Percentiles rank a stretch among this genome's conserved stretches.
These are phyloP conservation scores for Coemansia sp. DNA, from an alignment of 192 early-diverging fungal species.

Conservation along the genomic window DNA sequence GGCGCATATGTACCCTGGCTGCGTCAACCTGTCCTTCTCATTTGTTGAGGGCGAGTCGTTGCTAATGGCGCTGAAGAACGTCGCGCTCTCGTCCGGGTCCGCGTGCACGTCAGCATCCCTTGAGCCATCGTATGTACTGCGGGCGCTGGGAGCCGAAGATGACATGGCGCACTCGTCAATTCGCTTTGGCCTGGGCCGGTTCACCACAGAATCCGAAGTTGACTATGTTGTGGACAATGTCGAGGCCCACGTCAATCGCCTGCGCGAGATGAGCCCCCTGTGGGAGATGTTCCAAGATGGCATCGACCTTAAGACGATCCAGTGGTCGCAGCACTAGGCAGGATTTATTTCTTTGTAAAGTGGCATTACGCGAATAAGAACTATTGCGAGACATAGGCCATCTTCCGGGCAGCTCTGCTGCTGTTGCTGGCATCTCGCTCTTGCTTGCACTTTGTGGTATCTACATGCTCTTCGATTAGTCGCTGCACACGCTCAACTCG, in stretches of 20 bases:
- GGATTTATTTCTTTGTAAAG: background rate
- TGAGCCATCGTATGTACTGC: conserved; percentile 96
- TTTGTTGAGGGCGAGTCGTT: conserved; percentile 98
- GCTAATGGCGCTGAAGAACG: conserved; percentile 97
- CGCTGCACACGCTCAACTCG: conserved; percentile 4
- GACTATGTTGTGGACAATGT: conserved; percentile 88
- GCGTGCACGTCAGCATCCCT: conserved; percentile 97
- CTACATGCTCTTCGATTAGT: conserved; percentile 6
- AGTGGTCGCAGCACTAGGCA: conserved; percentile 85
- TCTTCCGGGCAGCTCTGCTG: background rate
- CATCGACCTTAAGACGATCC: conserved; percentile 87
- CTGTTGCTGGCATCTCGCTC: background rate
- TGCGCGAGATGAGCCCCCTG: conserved; percentile 95
- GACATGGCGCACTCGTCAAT: conserved; percentile 96
- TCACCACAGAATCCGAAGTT: conserved; percentile 94
- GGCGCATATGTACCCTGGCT: conserved; percentile 79
- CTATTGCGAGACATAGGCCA: conserved; percentile 1
- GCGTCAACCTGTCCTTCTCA: conserved; percentile 95
- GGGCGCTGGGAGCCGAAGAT: conserved; percentile 95
- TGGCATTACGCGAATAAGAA: background rate
- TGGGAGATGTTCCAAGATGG: conserved; percentile 99
- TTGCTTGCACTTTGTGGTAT: background rate
- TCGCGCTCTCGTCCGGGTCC: conserved; percentile 92
- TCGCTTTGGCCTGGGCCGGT: conserved; percentile 95
- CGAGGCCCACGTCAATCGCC: conserved; percentile 75